Base-by-base conservation (phyloP, 495 filamentous ascomycete species). In the Penicillium psychrofluorescens region DNA sequence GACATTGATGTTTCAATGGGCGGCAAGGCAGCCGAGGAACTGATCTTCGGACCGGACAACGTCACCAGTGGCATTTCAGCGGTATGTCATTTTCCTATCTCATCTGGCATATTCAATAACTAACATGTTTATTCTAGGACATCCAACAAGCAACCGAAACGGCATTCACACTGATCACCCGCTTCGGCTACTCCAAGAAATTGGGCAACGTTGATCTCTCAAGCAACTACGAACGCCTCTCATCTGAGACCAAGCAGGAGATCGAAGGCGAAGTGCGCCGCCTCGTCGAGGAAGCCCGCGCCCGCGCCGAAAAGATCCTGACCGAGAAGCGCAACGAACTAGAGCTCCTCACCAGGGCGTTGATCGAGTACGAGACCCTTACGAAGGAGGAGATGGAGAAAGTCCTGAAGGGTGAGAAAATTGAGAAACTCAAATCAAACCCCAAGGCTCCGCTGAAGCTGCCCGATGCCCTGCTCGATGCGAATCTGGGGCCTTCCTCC, bases 331-430 rank as follows among this genome's bases (percentile, higher is more conserved):
- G 87, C 14, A 79, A 86, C 41, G 91, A 95, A 56, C 75, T 98
- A 8, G 91, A 97, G 48, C 63, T 84, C 13, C 67, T 98, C 6
- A 90, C 90, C 28, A 81, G 89, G 55, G 92, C 90, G 4, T 68
- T 98, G 10, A 79, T 98, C 22, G 84, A 97, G 68, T 96, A 96
- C 64, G 94, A 97, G 66, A 94, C 87, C 2, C 68, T 96, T 15
- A 85, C 80, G 50, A 84, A 82, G 58, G 83, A 85, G 16, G 94
- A 98, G 56, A 91, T 96, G 54, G 85, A 85, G 61, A 88, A 84
- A 68, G 85, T 95, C 2, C 74, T 96, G 22, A 74, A 74, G 43
- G 92, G 92, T 12, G 88, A 95, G 65, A 86, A 86, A 59, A 68
- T 96, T n/a, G 77, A 80, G 11, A 81, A 76, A 48, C 38, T 84